These are phyloP conservation scores for Beverwykella pulmonaria DNA, from an alignment of 495 filamentous ascomycete genomes.

Conservation along the genomic window DNA sequence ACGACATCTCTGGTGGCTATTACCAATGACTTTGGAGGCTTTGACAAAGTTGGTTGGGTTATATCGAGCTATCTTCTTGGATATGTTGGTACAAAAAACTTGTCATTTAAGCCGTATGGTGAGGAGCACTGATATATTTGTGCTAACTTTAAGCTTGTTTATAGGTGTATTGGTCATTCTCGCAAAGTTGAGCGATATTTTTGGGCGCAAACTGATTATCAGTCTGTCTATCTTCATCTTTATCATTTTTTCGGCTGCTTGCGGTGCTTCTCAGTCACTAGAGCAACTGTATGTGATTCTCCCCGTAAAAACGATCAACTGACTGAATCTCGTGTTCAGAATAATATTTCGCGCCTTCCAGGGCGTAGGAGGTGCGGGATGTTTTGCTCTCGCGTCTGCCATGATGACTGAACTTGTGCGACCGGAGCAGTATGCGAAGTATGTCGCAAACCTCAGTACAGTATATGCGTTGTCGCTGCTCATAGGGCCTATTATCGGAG, in stretches of 20 bases:
- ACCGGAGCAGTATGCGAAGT: conserved; percentile 42
- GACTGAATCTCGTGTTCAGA: conserved; percentile 7
- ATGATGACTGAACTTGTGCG: conserved; percentile 57
- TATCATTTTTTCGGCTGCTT: conserved; percentile 15
- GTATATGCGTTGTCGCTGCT: conserved; percentile 44
- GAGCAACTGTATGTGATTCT: too few relatives aligned
- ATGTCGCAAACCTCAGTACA: conserved; percentile 42
- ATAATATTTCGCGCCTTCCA: conserved; percentile 21
- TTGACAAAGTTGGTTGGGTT: conserved; percentile 59
- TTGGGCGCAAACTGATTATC: conserved; percentile 42
- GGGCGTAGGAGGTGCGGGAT: conserved; percentile 17
- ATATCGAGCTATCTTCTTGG: conserved; percentile 60
- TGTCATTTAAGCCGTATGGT: too few relatives aligned
- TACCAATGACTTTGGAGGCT: conserved; percentile 56
- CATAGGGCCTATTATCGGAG: conserved; percentile 53
- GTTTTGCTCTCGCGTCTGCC: conserved; percentile 54
- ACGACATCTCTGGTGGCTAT: conserved; percentile 64
- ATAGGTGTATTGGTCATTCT: conserved; percentile 20
- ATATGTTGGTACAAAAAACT: conserved; percentile 53
- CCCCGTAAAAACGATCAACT: too few relatives aligned
- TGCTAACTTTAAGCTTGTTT: too few relatives aligned
- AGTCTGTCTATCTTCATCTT: conserved; percentile 44
- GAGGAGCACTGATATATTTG: too few relatives aligned
- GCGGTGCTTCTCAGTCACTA: conserved; percentile 35
- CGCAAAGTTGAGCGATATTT: conserved; percentile 39